phyloP scores from a whole-genome alignment of 768 basidiomycete species.

The Boletellus ananiceps region DNA sequence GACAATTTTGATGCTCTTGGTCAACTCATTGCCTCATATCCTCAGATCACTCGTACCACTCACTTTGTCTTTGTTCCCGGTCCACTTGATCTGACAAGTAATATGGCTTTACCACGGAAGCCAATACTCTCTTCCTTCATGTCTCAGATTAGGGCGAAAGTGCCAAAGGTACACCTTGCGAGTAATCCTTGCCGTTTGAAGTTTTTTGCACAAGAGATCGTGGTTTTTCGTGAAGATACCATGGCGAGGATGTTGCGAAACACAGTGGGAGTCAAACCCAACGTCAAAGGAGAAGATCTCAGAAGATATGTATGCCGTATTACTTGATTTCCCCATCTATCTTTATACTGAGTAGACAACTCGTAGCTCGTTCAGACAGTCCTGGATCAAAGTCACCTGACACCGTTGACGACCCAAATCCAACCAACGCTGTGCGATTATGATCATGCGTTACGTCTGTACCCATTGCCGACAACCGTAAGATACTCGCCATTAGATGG shows the following conservation, averaged over 20 bases:
- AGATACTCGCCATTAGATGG: slow-evolving; percentile 25
- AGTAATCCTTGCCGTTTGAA: slow-evolving; percentile 93
- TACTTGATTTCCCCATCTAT: neutral
- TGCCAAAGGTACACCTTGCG: slow-evolving; percentile 80
- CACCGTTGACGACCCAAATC: slow-evolving; percentile 76
- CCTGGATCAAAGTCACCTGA: slow-evolving; percentile 92
- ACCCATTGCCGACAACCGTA: slow-evolving; percentile 91
- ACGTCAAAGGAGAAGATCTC: slow-evolving; percentile 71
- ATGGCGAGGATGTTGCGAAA: slow-evolving; percentile 95
- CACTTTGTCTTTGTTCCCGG: slow-evolving; percentile 96
- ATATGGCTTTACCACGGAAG: slow-evolving; percentile 75
- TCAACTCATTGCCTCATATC: slow-evolving; percentile 79
- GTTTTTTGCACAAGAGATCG: slow-evolving; percentile 94
- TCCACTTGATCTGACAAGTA: slow-evolving; percentile 82
- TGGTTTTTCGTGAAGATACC: slow-evolving; percentile 86
- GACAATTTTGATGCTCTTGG: slow-evolving; percentile 86
- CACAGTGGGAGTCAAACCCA: slow-evolving; percentile 81
- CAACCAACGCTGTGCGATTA: slow-evolving; percentile 87
- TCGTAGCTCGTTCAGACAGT: slow-evolving; percentile 90
- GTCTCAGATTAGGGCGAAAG: slow-evolving; percentile 58
- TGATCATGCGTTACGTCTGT: slow-evolving; percentile 88
- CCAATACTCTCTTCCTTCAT: slow-evolving; percentile 75
- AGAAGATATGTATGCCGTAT: slow-evolving; percentile 75
- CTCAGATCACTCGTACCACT: slow-evolving; percentile 67
- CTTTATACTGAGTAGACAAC: neutral